Percentiles rank a stretch among this genome's conserved stretches.
Evolutionary conservation across 345 rosid genomes (phyloP).

Genomic region (Toxicodendron radicans): DNA sequence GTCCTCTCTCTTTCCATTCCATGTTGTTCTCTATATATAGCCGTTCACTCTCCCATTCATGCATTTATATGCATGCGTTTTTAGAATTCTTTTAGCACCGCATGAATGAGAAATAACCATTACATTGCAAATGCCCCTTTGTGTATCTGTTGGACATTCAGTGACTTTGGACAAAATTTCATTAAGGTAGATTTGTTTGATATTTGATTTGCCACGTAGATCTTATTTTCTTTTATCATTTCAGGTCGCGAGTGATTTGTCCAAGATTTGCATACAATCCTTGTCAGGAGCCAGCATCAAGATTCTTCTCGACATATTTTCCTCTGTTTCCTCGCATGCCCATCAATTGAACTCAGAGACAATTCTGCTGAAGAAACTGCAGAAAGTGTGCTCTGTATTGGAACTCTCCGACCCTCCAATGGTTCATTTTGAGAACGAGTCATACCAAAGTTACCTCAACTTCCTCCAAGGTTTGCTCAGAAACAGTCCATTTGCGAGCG

Average conservation of each 20-base stretch:
- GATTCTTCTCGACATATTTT: slow-evolving; percentile 52
- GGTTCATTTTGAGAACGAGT: slow-evolving; percentile 85
- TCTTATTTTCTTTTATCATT: slow-evolving; percentile 20
- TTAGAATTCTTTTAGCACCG: neutral
- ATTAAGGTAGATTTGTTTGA: neutral
- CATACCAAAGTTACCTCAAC: slow-evolving; percentile 68
- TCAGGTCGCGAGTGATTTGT: slow-evolving; percentile 76
- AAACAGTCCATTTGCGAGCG: slow-evolving; percentile 39
- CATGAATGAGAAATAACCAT: neutral
- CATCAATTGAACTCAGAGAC: slow-evolving; percentile 56
- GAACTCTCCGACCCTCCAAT: slow-evolving; percentile 81
- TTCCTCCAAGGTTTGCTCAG: slow-evolving; percentile 54
- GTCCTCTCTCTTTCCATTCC: slow-evolving; percentile 34
- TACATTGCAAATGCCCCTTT: neutral
- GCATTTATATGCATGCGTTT: neutral
- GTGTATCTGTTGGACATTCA: neutral
- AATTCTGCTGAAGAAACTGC: slow-evolving; percentile 60
- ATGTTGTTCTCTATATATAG: neutral
- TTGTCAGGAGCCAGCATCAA: slow-evolving; percentile 47
- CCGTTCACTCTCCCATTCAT: neutral
- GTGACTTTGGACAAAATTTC: slow-evolving; percentile 1
- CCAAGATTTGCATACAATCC: slow-evolving; percentile 46
- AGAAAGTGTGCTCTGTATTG: slow-evolving; percentile 64
- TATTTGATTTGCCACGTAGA: neutral
- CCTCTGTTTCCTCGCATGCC: slow-evolving; percentile 67